A percentile compares a stretch with the other conserved stretches of the same genome.
Conservation (phyloP, 805 yeast genomes). For the Ogataea salicorniae region DNA sequence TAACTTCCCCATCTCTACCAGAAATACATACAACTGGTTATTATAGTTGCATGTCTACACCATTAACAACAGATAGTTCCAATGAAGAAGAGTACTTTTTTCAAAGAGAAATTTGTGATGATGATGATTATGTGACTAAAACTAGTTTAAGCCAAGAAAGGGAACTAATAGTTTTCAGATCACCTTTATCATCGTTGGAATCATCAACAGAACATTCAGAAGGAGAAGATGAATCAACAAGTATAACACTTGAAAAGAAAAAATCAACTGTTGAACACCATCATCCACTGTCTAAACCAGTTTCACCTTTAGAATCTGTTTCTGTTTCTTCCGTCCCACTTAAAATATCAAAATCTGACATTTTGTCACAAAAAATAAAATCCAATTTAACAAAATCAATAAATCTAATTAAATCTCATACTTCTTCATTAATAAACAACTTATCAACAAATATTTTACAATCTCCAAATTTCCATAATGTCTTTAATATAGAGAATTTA, state of each 20-base stretch:
- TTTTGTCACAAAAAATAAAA: background rate
- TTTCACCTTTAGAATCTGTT: too few relatives aligned
- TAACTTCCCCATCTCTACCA: background rate
- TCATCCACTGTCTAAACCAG: background rate
- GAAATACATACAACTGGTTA: too few relatives aligned
- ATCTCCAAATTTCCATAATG: too few relatives aligned
- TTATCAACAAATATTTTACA: too few relatives aligned
- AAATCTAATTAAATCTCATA: background rate
- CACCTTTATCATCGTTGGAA: background rate
- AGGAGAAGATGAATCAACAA: too few relatives aligned
- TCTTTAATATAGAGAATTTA: background rate
- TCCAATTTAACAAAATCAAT: slow-evolving; percentile 2
- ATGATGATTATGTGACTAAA: background rate
- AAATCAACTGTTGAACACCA: background rate
- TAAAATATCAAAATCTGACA: background rate
- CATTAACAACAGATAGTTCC: background rate
- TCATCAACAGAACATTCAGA: too few relatives aligned
- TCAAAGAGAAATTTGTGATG: background rate
- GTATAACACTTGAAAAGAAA: background rate
- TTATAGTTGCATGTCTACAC: background rate
- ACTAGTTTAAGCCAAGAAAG: background rate
- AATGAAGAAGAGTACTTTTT: too few relatives aligned
- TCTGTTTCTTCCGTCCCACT: background rate
- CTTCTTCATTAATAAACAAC: background rate
- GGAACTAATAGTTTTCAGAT: background rate